Evolutionary conservation across 2,329 filamentous ascomycete genomes (phyloP), one percentile per base, ranked within the genome.

Genomic region (Coniochaeta hoffmannii): DNA sequence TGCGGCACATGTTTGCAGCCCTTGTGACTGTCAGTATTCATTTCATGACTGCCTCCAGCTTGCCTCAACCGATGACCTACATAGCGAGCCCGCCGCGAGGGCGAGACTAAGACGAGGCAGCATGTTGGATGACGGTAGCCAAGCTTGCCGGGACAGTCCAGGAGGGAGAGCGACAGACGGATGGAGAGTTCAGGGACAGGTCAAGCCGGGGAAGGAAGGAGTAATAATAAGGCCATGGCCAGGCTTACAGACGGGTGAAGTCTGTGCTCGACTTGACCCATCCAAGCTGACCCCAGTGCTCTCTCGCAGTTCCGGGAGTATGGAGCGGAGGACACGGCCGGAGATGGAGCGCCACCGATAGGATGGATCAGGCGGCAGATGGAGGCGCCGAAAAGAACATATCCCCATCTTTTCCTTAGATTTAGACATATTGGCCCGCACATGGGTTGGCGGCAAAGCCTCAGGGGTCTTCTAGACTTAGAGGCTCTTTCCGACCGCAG

Each of bases 301-400:
- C 41, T 58, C 60, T 57, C 57, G 56, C 57, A 63, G 59, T 59
- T 54, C 58, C 56, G 60, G 54, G 59, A 59, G 55, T 57, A 58
- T 55, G 56, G 41, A 30, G 56, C 62, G 63, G 62, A 62, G 63
- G 32, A 30, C 44, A 49, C 53, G 58, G 60, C 58, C 62, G 58
- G 60, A 57, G 50, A 58, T 53, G 61, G 57, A 57, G 58, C 32
- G 62, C 57, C 60, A 62, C 63, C 62, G 62, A 63, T 61, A 61
- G 62, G 61, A 63, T 59, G 62, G 61, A 58, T 60, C 55, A 59
- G 19, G 55, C 60, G 62, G 62, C 56, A 60, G 59, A 61, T 61
- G 60, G 56, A 49, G 55, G 34, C 31, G 31, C 50, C 31, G 34
- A 28, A 19, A 30, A 32, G 50, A 53, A 32, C 31, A 28, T 53